Evolutionary conservation across 2,329 filamentous ascomycete genomes (phyloP).

Genomic region (Coniella vitis): DNA sequence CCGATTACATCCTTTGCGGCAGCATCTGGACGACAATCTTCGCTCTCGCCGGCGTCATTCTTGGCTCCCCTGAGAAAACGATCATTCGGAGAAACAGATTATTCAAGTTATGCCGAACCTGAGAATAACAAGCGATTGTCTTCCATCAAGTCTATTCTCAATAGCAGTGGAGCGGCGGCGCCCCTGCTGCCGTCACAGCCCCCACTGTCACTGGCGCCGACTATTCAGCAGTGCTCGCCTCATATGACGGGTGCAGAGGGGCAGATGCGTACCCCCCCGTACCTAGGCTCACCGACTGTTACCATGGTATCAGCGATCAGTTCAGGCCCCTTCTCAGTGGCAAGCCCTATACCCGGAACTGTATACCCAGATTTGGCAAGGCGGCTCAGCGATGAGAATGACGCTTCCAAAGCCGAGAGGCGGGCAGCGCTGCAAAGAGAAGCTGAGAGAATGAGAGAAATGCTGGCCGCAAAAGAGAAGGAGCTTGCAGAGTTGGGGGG

Average conservation of each 20-base stretch:
- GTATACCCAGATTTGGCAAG: constrained; percentile 13
- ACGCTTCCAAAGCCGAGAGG: constrained; percentile 51
- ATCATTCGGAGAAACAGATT: constrained; percentile 56
- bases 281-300: constrained; percentile 36
- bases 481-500: constrained; percentile 50
- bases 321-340: constrained; percentile 31
- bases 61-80: constrained; percentile 57
- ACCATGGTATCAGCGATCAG: constrained; percentile 35
- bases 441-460: constrained; percentile 67
- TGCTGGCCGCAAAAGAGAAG: constrained; percentile 66
- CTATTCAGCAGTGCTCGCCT: constrained; percentile 5
- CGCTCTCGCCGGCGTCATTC: constrained; percentile 54
- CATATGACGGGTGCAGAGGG: constrained; percentile 22
- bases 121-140: constrained; percentile 57
- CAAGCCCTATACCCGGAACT: constrained; percentile 20
- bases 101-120: constrained; percentile 24
- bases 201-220: background rate
- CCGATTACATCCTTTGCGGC: constrained; percentile 44
- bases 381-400: constrained; percentile 36
- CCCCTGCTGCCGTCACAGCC: constrained; percentile 13
- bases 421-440: constrained; percentile 63
- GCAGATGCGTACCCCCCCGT: constrained; percentile 33
- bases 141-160: constrained; percentile 71
- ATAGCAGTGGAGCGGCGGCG: constrained; percentile 36
- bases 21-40: constrained; percentile 45